phyloP scores from a whole-genome alignment of 1,139 yeast genomes.

The Trichomonascaceae sp. region DNA sequence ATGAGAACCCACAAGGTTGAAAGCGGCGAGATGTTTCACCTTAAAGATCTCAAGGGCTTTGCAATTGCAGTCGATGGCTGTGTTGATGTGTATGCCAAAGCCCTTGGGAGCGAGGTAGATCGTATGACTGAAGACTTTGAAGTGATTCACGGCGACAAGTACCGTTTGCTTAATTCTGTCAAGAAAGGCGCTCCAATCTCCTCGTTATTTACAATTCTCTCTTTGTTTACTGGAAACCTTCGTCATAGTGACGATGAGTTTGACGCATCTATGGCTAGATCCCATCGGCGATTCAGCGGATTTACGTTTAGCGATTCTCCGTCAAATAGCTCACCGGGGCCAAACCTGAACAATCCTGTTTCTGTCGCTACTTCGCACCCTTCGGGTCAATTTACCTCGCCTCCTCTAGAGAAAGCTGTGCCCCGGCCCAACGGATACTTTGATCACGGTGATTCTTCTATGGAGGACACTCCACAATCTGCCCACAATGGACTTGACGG shows the following conservation, averaged over 20 bases:
- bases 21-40: constrained; percentile 58
- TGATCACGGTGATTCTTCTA: neutral
- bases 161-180: constrained; percentile 71
- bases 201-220: constrained; percentile 66
- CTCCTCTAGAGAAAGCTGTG: neutral
- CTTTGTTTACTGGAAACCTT: constrained; percentile 37
- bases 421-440: neutral
- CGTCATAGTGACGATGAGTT: constrained; percentile 4
- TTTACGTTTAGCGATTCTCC: neutral
- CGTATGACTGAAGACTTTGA: constrained; percentile 30
- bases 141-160: constrained; percentile 39
- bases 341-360: constrained; percentile 7
- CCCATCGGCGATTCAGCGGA: too few species aligned
- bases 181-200: constrained; percentile 77
- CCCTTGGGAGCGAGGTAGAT: constrained; percentile 16
- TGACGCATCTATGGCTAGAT: constrained; percentile 6
- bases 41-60: constrained; percentile 71
- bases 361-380: too few species aligned
- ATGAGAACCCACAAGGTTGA: constrained; percentile 82
- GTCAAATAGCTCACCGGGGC: neutral
- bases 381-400: constrained; percentile 1
- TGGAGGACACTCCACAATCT: neutral
- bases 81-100: constrained; percentile 61
- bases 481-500: constrained; percentile 2
- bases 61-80: constrained; percentile 92